Base-by-base conservation (phyloP, 257 asterid genomes). In the Plantago major region DNA sequence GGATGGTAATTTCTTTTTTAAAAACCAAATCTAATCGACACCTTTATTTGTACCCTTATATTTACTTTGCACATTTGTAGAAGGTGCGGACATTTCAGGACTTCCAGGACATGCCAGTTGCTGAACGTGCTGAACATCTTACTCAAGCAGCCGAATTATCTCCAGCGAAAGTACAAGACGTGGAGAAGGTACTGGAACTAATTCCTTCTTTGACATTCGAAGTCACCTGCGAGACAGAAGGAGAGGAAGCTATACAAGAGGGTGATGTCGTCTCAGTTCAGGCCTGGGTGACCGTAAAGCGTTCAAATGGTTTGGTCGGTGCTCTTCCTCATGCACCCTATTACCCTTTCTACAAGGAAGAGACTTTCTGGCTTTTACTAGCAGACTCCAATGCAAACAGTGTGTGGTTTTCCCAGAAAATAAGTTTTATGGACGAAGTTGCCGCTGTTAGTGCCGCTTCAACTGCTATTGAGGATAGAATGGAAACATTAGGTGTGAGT, bases 181-280 rank as follows among this genome's bases (percentile, higher is more conserved):
- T 92, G 48, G 95, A 89, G 79, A 84, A 79, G 77, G 99, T 86
- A 50, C 75, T 86, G 62, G 86, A 84, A 72, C 68, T 81, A 56
- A 80, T 92, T 55, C 99, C 99, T 62, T 76, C 76, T 28, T 73
- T 83, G 10, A 62, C 85, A 38, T 66, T 84, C 22, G 95, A 86
- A 60, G 86, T 84, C 58, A 75, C 81, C 18, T 92, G 97, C 17
- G 89, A 78, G 70, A 92, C 99, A 7, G 95, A 92, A 60, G 99
- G 99, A 12, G 99, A 92, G 63, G 95, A 92, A 58, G 89, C 81
- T 38, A 80, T 92, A 74, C 97, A 92, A 73, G 99, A 84, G 54
- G 96, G 96, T 6, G 99, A 92, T 50, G 63, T 85, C 7, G 89
- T 86, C 38, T 81, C 97, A 10, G 49, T 92, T 22, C 86, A 84